Evolutionary conservation across 331 rosid genomes (phyloP).

Genomic region (Acacia pycnantha): DNA sequence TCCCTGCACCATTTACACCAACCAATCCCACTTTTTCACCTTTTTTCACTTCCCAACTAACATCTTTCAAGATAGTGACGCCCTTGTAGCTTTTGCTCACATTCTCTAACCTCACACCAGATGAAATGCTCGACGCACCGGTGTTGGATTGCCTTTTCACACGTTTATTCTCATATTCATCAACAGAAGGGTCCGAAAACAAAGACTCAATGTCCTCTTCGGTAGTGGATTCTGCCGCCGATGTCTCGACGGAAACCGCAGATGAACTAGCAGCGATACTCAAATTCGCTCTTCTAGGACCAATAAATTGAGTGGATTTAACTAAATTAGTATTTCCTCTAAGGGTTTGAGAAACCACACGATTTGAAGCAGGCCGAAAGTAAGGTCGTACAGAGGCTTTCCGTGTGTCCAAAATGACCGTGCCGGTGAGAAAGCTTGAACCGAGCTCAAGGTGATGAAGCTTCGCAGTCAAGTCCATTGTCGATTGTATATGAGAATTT

Average conservation of each 20-base stretch:
- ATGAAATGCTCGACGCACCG: slow-evolving; percentile 80
- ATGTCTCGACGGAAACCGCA: slow-evolving; percentile 49
- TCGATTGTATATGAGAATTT: not conserved
- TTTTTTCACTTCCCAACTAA: slow-evolving; percentile 89
- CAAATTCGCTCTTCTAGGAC: slow-evolving; percentile 29
- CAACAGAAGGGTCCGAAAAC: slow-evolving; percentile 46
- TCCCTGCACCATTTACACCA: slow-evolving; percentile 95
- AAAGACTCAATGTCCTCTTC: slow-evolving; percentile 72
- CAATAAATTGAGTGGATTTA: slow-evolving; percentile 27
- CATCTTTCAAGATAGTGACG: slow-evolving; percentile 70
- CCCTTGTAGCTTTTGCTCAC: slow-evolving; percentile 77
- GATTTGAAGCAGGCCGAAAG: slow-evolving; percentile 26
- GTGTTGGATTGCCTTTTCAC: slow-evolving; percentile 37
- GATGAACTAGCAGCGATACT: slow-evolving; percentile 33
- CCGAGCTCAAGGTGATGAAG: slow-evolving; percentile 16
- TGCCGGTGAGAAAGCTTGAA: slow-evolving; percentile 36
- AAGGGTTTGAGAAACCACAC: slow-evolving; percentile 21
- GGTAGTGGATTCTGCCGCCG: slow-evolving; percentile 40
- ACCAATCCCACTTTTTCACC: slow-evolving; percentile 94
- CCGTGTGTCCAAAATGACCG: slow-evolving; percentile 49
- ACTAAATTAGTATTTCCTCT: slow-evolving; percentile 32
- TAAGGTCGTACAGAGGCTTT: slow-evolving; percentile 35
- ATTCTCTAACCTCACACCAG: slow-evolving; percentile 77
- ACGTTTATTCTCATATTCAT: slow-evolving; percentile 43
- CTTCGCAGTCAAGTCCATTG: slow-evolving; percentile 10